phyloP scores from a whole-genome alignment of 257 asterid species.

The Phtheirospermum japonicum region DNA sequence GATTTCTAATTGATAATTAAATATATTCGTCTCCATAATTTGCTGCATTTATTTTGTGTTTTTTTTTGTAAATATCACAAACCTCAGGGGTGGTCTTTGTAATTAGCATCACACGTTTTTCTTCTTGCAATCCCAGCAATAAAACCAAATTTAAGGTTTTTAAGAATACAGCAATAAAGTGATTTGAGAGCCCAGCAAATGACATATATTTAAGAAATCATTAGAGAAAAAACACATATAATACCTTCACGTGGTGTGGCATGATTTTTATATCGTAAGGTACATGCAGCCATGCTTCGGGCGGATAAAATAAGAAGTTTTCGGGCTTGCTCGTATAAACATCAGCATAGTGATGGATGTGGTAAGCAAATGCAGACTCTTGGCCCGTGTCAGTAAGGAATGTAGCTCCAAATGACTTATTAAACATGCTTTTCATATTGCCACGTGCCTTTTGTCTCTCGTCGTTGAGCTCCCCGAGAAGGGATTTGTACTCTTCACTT shows the following conservation, averaged over 20 bases:
- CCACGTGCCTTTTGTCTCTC: conserved; percentile 79
- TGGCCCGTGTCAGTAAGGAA: conserved; percentile 90
- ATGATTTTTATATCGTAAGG: conserved; percentile 89
- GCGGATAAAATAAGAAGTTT: conserved; percentile 77
- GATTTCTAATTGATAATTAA: no score
- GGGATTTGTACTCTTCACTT: conserved; percentile 56
- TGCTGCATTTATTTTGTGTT: no score
- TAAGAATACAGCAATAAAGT: no score
- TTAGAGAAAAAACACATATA: conserved; percentile 3
- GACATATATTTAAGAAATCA: neutral
- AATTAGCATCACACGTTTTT: no score
- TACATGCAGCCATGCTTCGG: conserved; percentile 95
- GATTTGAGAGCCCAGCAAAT: neutral
- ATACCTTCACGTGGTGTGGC: conserved; percentile 98
- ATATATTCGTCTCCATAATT: no score
- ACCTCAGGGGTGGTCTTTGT: no score
- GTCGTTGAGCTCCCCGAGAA: conserved; percentile 70
- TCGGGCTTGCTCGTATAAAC: conserved; percentile 96
- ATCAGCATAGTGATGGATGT: conserved; percentile 94
- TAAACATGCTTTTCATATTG: conserved; percentile 81
- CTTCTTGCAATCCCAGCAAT: no score
- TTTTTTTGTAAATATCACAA: no score
- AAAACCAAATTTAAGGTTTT: no score
- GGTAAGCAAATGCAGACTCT: conserved; percentile 89
- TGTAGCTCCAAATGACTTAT: conserved; percentile 88